Base-by-base conservation (phyloP, 352 stramenopile genomes). In the Phytophthora pini region DNA sequence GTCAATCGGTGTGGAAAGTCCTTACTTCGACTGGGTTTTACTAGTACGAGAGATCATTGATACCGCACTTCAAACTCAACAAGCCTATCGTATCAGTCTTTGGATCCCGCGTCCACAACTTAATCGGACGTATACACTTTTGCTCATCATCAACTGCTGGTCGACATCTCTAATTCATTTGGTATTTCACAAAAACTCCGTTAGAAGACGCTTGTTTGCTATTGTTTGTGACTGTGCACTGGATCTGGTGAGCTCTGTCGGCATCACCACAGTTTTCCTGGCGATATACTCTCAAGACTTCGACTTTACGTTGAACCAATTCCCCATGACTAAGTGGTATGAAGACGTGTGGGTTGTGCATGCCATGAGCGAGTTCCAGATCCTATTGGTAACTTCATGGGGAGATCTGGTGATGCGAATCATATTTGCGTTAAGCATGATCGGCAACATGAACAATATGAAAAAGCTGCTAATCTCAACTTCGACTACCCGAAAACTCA, bases 331-430 rank as follows among this genome's bases (percentile, higher is more conserved):
- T 8, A 46, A 34, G 11, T 46, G 49, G 49, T 56, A 56, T 24
- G 32, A 56, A 31, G 68, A 76, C 8, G 22, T 47, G 0, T 76
- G 61, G 61, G 9, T 61, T 1, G 38, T 68, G 3, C 46, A 75
- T 22, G 43, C 47, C 1, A 67, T 68, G 11, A 73, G 61, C 38
- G 70, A 79, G 45, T 73, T 70, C 20, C 57, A 77, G 7, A 41
- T 84, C 11, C 31, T 82, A 4, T 27, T 87, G 13, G 63, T 88
- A 4, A 40, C 31, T 4, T 85, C 77, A 7, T 84, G 67, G 59
- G 12, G 43, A 2, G 73, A 87, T 43, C 52, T 81, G 0, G 48
- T 41, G 13, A 72, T 68, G 40, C 65, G 68, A 1, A 32, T 84
- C 1, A 31, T 87, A 1, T 85, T 87, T 17, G 76, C 70, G 5